phyloP scores from a whole-genome alignment of 441 rosid species.

The Syzygium malaccense region DNA sequence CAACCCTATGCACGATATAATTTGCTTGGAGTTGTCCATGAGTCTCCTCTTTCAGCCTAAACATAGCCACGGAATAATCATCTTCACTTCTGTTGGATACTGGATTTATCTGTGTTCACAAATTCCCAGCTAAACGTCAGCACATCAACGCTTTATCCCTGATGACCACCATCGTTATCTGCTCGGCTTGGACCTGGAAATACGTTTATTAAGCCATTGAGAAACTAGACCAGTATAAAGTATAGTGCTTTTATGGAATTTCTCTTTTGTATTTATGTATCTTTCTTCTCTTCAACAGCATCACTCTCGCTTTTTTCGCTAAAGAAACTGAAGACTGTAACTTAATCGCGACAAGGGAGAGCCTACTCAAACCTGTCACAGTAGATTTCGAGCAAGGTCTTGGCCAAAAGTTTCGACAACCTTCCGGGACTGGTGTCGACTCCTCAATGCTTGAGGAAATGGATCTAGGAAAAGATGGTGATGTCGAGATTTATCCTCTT shows the following conservation, averaged over 20 bases:
- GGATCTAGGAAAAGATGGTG: conserved; percentile 1
- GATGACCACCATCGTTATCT: background rate
- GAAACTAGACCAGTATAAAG: background rate
- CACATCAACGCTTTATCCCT: background rate
- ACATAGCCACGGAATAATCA: background rate
- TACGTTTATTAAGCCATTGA: background rate
- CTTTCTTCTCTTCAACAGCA: conserved; percentile 7
- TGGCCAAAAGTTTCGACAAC: conserved; percentile 30
- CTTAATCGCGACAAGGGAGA: conserved; percentile 12
- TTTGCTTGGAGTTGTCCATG: background rate
- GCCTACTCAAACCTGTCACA: conserved; percentile 7
- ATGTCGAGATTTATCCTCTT: conserved; percentile 19
- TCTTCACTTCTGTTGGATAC: background rate
- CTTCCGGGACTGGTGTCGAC: conserved; percentile 23
- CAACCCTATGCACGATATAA: background rate
- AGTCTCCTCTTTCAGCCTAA: background rate
- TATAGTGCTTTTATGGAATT: background rate
- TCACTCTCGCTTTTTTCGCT: conserved; percentile 17
- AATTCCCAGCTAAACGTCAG: background rate
- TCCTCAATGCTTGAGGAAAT: conserved; percentile 15
- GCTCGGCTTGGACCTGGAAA: background rate
- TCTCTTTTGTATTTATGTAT: background rate
- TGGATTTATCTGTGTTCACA: background rate
- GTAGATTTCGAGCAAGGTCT: conserved; percentile 25
- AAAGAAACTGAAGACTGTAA: conserved; percentile 21